phyloP scores from a whole-genome alignment of 306 rosid genomes.

The Vachellia pachyceras region DNA sequence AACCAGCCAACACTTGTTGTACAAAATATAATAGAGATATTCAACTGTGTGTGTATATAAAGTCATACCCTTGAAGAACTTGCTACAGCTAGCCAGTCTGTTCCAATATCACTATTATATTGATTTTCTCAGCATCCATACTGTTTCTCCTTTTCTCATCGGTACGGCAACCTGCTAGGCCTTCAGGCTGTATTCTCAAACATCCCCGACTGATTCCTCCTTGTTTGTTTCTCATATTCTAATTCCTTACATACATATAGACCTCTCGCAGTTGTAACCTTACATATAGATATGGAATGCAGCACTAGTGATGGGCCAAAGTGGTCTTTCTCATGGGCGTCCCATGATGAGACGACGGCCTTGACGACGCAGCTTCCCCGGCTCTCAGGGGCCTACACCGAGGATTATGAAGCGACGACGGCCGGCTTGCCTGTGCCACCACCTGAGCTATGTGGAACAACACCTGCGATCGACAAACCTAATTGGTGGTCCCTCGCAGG shows the following conservation, averaged over 20 bases:
- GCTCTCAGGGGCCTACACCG: slow-evolving; percentile 33
- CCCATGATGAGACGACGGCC: slow-evolving; percentile 60
- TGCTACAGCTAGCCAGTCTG: slow-evolving; percentile 12
- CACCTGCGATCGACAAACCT: slow-evolving; percentile 6
- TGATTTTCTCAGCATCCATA: slow-evolving; percentile 18
- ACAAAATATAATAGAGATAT: no score
- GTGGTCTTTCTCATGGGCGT: slow-evolving; percentile 31
- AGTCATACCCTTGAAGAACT: slow-evolving; percentile 6
- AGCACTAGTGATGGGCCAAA: slow-evolving; percentile 35
- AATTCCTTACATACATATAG: no score
- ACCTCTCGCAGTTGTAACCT: no score
- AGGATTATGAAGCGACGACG: not conserved
- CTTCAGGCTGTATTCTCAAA: slow-evolving; percentile 47
- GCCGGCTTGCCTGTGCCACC: slow-evolving; percentile 17
- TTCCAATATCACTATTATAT: slow-evolving; percentile 57
- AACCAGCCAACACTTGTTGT: not conserved
- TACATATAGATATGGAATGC: slow-evolving; percentile 33
- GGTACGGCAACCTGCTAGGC: not conserved
- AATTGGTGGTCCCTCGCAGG: slow-evolving; percentile 39
- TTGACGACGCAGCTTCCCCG: slow-evolving; percentile 63
- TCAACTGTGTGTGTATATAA: not conserved
- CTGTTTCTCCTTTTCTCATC: slow-evolving; percentile 28
- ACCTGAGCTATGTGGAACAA: slow-evolving; percentile 24
- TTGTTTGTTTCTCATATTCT: no score
- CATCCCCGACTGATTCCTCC: slow-evolving; percentile 12